Evolutionary conservation across 257 asterid genomes (phyloP), one percentile per base, ranked within the genome.

Genomic region (Nicotiana tomentosiformis): DNA sequence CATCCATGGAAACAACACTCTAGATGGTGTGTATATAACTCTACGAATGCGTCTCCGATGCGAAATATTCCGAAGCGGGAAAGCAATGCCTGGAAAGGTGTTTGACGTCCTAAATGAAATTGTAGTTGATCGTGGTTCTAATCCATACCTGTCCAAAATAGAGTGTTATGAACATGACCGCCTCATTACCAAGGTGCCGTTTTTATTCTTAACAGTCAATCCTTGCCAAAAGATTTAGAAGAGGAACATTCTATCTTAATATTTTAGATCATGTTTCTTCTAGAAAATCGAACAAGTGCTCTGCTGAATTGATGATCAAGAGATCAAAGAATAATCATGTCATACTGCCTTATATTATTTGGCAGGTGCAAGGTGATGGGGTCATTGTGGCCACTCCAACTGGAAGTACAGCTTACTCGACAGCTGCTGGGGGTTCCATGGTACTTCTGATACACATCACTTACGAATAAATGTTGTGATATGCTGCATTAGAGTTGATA

Each of bases 381-480:
- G 99, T 96, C 83, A 96, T 96, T 85, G 95, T 96, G 67, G 99
- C 99, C 77, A 96, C 99, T 51, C 99, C 99, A 64, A 96, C 98
- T 53, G 99, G 99, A 86, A 96, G 99, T 86, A 96, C 99, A 61
- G 99, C 99, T 84, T 96, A 96, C 89, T 94, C 98, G 80, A 94
- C 99, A 51, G 97, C 99, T 58, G 99, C 99, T 35, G 99, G 99
- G 68, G 98, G 99, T 85, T 96, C 99, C 82, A 91, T 96, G 99
- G 99, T 96, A 76, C 46, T 15, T 76, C 43, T 9, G 64, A 76
- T 35, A 49, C 26, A 74, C 43, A 14, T 49, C 43, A 26, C 43
- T 76, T 76, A 76, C 29, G 26, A 76, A 26, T 76, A 76, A 23
- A 74, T 76, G 57, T 72, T 72, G 61, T 72, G 80, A 74, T 23